Base-by-base conservation (phyloP, 106 monocot species). In the Dioscorea zingiberensis region DNA sequence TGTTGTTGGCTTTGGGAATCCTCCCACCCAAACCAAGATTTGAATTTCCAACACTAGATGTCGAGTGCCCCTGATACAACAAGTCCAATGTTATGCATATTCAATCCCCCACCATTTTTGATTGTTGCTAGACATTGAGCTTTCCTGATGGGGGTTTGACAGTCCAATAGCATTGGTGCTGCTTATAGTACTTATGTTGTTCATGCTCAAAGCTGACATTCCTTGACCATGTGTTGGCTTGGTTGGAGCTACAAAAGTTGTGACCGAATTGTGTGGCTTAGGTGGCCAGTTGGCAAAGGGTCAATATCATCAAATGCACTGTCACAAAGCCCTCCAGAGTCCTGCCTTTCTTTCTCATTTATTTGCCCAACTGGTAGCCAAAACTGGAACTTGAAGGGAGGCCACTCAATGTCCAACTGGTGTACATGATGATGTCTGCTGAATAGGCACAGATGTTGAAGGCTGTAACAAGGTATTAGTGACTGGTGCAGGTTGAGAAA, bases 221-320 rank as follows among this genome's bases (percentile, higher is more conserved):
- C 60, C 73, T 62, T 69, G 55, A 64, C 6, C 65, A 17, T 46
- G 58, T 21, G 58, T 67, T 21, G 81, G 21, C 28, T 60, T 69
- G 21, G 51, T 53, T 27, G 55, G 64, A 65, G 44, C 55, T 38
- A 68, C 80, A 46, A 60, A 57, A 65, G 46, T 68, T 67, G 46
- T 72, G 25, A 75, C 47, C 14, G 74, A 63, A 62, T 55, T 81
- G 49, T 48, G 75, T 53, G 78, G 81, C 26, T 68, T 85, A 6
- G 88, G 92, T 51, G 88, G 97, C 97, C 97, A 97, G 57, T 97
- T 73, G 12, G 97, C 92, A 73, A 97, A 62, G 97, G 97, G 68
- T 97, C 92, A 48, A 89, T 63, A 73, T 97, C 86, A 81, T 86
- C 86, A 76, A 97, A 84, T 67, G 47, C 24, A 27, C 23, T 65